Conservation (phyloP, 2,329 filamentous ascomycete species). For the Fusarium subtropicale region DNA sequence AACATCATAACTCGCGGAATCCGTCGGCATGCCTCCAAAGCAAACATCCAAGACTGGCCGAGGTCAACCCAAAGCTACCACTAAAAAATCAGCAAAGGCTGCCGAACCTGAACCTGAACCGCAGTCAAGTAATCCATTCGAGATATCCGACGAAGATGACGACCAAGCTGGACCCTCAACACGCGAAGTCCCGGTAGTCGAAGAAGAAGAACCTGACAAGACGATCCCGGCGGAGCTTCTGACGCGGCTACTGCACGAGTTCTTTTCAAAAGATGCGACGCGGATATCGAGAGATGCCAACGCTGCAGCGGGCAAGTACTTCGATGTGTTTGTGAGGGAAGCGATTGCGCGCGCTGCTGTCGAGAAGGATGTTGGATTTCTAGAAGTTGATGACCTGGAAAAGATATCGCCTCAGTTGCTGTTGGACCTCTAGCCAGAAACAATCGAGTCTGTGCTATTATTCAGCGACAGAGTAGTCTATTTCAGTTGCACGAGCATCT, state of each 20-base stretch:
- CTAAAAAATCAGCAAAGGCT: slow-evolving; percentile 40
- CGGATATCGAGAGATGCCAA: slow-evolving; percentile 83
- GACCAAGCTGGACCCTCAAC: slow-evolving; percentile 22
- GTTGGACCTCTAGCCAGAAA: slow-evolving; percentile 76
- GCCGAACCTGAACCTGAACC: slow-evolving; percentile 44
- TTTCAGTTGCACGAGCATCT: background rate
- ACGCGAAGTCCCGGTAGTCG: slow-evolving; percentile 41
- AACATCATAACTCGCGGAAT: background rate
- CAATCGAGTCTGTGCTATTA: background rate
- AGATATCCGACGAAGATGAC: slow-evolving; percentile 51
- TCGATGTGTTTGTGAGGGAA: slow-evolving; percentile 92
- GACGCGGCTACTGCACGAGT: slow-evolving; percentile 80
- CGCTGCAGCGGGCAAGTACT: slow-evolving; percentile 80
- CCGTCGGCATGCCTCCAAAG: slow-evolving; percentile 57
- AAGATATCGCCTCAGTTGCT: slow-evolving; percentile 86
- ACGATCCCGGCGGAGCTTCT: slow-evolving; percentile 79
- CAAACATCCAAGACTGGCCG: slow-evolving; percentile 52
- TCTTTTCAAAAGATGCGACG: slow-evolving; percentile 78
- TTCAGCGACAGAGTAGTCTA: background rate
- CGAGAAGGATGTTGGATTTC: slow-evolving; percentile 75
- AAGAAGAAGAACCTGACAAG: slow-evolving; percentile 54
- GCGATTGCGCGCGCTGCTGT: slow-evolving; percentile 82
- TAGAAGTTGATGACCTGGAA: slow-evolving; percentile 92
- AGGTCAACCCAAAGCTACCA: slow-evolving; percentile 51
- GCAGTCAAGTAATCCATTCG: slow-evolving; percentile 53